Percentiles rank a stretch among this genome's conserved stretches.
phyloP scores from a whole-genome alignment of 495 filamentous ascomycete genomes.

The Penicillium samsonianum region DNA sequence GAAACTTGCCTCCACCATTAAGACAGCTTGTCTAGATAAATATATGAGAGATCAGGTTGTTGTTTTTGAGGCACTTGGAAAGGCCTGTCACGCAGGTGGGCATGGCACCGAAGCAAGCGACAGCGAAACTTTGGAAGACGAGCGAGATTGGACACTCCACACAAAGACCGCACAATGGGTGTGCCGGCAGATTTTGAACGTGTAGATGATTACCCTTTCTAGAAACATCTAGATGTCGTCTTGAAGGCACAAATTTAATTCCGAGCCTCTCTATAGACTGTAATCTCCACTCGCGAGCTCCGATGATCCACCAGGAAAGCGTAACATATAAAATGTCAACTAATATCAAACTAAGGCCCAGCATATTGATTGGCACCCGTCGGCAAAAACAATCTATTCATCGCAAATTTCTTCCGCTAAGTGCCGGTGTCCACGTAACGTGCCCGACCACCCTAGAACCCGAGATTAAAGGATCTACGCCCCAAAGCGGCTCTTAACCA shows the following conservation, averaged over 20 bases:
- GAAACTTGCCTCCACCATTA: not conserved
- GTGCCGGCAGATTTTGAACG: conserved; percentile 43
- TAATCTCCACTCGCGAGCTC: not conserved
- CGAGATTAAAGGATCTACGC: conserved; percentile 19
- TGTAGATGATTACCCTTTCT: not conserved
- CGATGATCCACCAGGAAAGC: not conserved
- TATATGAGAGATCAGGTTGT: conserved; percentile 79
- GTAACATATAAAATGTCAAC: not conserved
- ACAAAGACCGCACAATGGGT: conserved; percentile 79
- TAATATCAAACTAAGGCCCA: not conserved
- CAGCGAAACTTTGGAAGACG: conserved; percentile 35
- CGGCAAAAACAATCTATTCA: not conserved
- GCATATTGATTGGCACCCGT: too few relatives aligned
- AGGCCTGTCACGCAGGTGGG: conserved; percentile 19
- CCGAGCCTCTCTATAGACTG: not conserved
- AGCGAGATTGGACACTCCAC: conserved; percentile 62
- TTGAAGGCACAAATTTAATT: not conserved
- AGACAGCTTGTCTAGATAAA: conserved; percentile 58
- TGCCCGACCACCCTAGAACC: not conserved
- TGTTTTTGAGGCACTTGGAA: conserved; percentile 72
- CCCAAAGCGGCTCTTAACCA: conserved; percentile 5
- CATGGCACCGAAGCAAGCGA: conserved; percentile 19
- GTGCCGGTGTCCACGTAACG: conserved; percentile 5
- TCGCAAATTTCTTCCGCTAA: conserved; percentile 5
- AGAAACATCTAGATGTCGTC: not conserved